Evolutionary conservation across 306 rosid species (phyloP).

Genomic region (Oemleria cerasiformis): DNA sequence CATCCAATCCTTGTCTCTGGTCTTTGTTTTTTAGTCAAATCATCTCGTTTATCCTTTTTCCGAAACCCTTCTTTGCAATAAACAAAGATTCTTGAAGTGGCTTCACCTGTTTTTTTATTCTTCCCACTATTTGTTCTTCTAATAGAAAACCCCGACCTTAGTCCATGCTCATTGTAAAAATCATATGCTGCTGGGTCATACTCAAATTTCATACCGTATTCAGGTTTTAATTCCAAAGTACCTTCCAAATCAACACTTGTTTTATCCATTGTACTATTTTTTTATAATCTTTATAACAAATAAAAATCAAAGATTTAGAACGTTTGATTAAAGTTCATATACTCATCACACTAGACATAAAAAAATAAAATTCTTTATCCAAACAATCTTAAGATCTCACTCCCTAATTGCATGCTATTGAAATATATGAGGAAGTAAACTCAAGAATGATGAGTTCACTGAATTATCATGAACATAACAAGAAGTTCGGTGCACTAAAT

Average conservation of each 20-base stretch:
- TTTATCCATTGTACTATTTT: neutral
- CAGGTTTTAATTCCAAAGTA: neutral
- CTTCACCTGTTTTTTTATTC: neutral
- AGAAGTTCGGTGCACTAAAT: too few relatives aligned
- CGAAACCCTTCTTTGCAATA: neutral
- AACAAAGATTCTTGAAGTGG: conserved; percentile 3
- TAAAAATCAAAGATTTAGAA: too few relatives aligned
- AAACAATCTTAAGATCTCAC: too few relatives aligned
- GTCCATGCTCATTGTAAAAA: neutral
- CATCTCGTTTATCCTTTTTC: neutral
- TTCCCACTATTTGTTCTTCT: neutral
- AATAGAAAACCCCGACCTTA: neutral
- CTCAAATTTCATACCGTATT: neutral
- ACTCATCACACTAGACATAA: too few relatives aligned
- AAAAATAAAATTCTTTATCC: too few relatives aligned
- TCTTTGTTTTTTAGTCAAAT: neutral
- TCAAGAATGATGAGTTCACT: too few relatives aligned
- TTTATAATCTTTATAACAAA: too few relatives aligned
- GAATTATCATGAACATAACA: too few relatives aligned
- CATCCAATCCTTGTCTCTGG: neutral
- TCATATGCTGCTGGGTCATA: neutral
- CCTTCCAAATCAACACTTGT: neutral
- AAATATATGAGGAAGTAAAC: too few relatives aligned
- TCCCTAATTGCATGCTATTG: too few relatives aligned
- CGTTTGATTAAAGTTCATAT: too few relatives aligned